These are phyloP conservation scores for Lactarius indigo DNA, from an alignment of 768 basidiomycete species.

Conservation along the genomic window DNA sequence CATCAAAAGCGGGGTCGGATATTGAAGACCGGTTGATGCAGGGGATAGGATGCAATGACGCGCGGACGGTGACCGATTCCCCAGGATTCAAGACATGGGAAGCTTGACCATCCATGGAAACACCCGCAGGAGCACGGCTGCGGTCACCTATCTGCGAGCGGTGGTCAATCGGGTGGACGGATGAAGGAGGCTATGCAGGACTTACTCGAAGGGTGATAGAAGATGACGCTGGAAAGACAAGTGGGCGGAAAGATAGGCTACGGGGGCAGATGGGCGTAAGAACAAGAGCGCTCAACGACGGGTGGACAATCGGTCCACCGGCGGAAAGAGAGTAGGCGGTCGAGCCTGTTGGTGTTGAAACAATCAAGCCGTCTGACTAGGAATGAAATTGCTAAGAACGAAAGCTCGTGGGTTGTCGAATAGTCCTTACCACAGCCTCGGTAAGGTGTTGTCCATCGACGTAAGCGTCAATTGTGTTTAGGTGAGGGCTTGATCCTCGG, in stretches of 20 bases:
- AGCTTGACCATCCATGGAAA: conserved; percentile 91
- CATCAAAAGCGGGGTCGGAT: conserved; percentile 44
- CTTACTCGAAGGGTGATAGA: conserved; percentile 70
- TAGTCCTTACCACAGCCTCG: conserved; percentile 79
- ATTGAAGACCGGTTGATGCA: conserved; percentile 88
- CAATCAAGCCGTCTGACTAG: conserved; percentile 89
- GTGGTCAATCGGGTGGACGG: neutral
- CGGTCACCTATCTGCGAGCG: conserved; percentile 69
- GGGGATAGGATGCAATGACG: conserved; percentile 86
- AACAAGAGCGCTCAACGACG: conserved; percentile 83
- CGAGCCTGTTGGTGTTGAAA: conserved; percentile 94
- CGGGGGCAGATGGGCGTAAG: conserved; percentile 96
- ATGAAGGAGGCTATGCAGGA: conserved; percentile 11
- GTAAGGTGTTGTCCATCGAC: conserved; percentile 95
- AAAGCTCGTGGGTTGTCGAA: conserved; percentile 12
- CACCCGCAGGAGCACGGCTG: conserved; percentile 80
- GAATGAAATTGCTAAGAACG: conserved; percentile 20
- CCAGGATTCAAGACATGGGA: conserved; percentile 80
- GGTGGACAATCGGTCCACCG: conserved; percentile 94
- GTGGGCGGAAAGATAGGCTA: conserved; percentile 85
- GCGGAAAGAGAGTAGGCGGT: conserved; percentile 95
- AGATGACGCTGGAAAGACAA: conserved; percentile 84
- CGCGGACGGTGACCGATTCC: conserved; percentile 80
- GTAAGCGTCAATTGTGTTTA: conserved; percentile 90
- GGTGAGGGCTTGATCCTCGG: conserved; percentile 84